Conservation (phyloP, 2,329 filamentous ascomycete species). For the Alternaria infectoria region DNA sequence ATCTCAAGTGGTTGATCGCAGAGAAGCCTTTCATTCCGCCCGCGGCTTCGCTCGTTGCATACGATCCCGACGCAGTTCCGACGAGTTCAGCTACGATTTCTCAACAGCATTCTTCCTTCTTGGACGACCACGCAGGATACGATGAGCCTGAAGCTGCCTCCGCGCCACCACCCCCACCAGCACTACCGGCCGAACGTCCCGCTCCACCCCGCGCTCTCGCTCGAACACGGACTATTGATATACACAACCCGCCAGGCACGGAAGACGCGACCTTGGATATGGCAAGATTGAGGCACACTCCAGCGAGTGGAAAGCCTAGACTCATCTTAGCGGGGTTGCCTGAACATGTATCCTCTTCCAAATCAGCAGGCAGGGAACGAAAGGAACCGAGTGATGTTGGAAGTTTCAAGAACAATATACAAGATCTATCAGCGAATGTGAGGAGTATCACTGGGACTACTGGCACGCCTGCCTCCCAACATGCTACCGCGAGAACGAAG, state of each 20-base stretch:
- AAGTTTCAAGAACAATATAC: background rate
- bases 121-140: conserved; percentile 18
- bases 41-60: conserved; percentile 34
- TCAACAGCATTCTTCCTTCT: conserved; percentile 17
- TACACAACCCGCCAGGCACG: conserved; percentile 27
- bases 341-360: conserved; percentile 14
- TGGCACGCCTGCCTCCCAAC: conserved; percentile 12
- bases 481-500: conserved; percentile 7
- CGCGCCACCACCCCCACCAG: conserved; percentile 19
- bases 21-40: conserved; percentile 55
- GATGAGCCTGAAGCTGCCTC: conserved; percentile 24
- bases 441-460: conserved; percentile 3
- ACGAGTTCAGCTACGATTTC: conserved; percentile 29
- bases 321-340: conserved; percentile 38
- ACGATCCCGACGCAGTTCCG: conserved; percentile 31
- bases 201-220: conserved; percentile 25
- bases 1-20: conserved; percentile 57
- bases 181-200: conserved; percentile 20
- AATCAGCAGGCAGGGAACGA: conserved; percentile 5
- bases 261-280: conserved; percentile 40
- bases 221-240: conserved; percentile 31
- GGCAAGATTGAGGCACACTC: conserved; percentile 53
- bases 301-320: conserved; percentile 49
- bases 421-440: background rate
- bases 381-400: background rate